A percentile compares a stretch with the other conserved stretches of the same genome.
These are phyloP conservation scores for Rhododendron kiyosumense DNA, from an alignment of 148 eudicot genomes.

Conservation along the genomic window DNA sequence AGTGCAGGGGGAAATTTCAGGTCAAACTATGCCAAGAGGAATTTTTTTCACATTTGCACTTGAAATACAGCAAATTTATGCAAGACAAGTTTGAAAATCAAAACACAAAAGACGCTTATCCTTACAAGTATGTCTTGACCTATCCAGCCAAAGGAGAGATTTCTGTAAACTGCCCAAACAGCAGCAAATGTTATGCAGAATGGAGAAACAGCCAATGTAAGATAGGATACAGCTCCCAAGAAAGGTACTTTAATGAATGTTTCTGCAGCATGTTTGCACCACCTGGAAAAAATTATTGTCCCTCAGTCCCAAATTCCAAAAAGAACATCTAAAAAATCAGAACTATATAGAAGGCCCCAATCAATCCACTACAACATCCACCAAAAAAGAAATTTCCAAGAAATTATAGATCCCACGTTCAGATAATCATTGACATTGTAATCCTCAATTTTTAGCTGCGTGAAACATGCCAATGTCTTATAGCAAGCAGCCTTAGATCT, in stretches of 20 bases:
- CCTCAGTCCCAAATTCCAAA: not conserved
- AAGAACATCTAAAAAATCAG: not conserved
- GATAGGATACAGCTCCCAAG: constrained; percentile 72
- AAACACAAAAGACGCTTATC: not conserved
- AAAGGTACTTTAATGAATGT: constrained; percentile 68
- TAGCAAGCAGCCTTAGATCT: not conserved
- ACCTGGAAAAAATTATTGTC: constrained; percentile 31
- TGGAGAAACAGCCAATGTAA: constrained; percentile 70
- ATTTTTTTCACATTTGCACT: not conserved
- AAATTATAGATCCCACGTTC: not conserved
- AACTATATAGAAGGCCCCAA: not conserved
- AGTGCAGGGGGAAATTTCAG: not conserved
- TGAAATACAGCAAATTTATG: not conserved
- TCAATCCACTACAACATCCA: not conserved
- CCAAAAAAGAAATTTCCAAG: not conserved
- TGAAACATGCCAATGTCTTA: not conserved
- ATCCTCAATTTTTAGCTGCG: not conserved
- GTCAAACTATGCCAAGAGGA: not conserved
- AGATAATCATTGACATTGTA: not conserved
- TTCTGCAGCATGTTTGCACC: constrained; percentile 47
- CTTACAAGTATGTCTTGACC: constrained; percentile 96
- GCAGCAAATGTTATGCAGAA: constrained; percentile 75
- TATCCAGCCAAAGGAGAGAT: constrained; percentile 64
- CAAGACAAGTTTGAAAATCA: not conserved
- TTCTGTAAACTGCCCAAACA: constrained; percentile 66